Conservation (phyloP, 257 asterid genomes). For the Solanum chilense region DNA sequence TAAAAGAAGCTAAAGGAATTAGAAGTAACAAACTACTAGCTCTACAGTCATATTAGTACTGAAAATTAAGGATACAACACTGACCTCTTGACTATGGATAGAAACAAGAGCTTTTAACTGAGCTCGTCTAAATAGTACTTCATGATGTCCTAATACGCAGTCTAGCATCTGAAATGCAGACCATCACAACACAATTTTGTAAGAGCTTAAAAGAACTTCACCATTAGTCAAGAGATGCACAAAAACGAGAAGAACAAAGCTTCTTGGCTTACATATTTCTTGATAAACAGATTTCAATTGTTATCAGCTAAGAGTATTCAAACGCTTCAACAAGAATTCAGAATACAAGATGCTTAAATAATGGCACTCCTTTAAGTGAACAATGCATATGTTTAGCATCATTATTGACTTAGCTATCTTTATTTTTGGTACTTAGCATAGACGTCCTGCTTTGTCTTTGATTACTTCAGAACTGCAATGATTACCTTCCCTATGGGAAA, state of each 20-base stretch:
- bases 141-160: slow-evolving; percentile 78
- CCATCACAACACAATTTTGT: background rate
- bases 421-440: background rate
- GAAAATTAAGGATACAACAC: background rate
- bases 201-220: background rate
- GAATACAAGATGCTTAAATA: background rate
- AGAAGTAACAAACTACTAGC: background rate
- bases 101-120: slow-evolving; percentile 97
- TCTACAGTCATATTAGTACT: background rate
- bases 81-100: slow-evolving; percentile 87
- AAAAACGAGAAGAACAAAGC: background rate
- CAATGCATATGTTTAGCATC: background rate
- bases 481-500: slow-evolving; percentile 96
- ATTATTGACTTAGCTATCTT: background rate
- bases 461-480: background rate
- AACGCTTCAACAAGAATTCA: background rate
- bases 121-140: slow-evolving; percentile 89
- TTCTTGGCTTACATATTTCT: background rate
- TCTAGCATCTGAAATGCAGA: slow-evolving; percentile 56
- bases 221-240: background rate
- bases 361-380: background rate
- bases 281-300: background rate
- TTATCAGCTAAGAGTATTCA: background rate
- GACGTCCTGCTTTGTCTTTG: background rate
- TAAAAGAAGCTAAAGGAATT: background rate